Percentiles rank a stretch among this genome's conserved stretches.
Conservation (phyloP, 2,329 filamentous ascomycete genomes). For the Exophiala aquamarina region DNA sequence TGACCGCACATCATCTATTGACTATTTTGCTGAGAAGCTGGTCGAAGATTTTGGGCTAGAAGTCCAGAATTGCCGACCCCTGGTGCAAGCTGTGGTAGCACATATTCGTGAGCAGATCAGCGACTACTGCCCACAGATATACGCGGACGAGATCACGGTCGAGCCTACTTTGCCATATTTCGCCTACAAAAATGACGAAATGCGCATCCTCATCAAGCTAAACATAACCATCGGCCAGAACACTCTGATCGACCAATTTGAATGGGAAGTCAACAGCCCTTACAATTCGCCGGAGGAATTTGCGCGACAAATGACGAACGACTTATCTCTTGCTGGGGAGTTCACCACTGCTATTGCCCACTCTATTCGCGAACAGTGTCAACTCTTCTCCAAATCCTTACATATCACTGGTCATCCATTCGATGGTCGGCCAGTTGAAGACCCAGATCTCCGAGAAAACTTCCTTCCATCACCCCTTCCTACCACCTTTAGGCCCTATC, state of each 20-base stretch:
- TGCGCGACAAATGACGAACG: conserved; percentile 81
- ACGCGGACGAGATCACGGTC: conserved; percentile 82
- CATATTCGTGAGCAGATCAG: conserved; percentile 83
- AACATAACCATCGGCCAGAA: conserved; percentile 97
- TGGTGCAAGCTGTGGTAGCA: conserved; percentile 65
- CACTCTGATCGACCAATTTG: conserved; percentile 93
- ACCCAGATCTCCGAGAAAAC: conserved; percentile 80
- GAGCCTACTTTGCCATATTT: conserved; percentile 87
- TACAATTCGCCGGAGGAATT: conserved; percentile 94
- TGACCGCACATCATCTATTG: conserved; percentile 76
- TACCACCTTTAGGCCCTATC: conserved; percentile 82
- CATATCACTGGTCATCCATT: conserved; percentile 94
- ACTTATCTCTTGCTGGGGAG: conserved; percentile 88
- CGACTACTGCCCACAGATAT: conserved; percentile 91
- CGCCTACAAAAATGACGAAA: conserved; percentile 98
- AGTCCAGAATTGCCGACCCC: conserved; percentile 57
- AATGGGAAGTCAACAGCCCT: conserved; percentile 98
- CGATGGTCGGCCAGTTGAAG: conserved; percentile 88
- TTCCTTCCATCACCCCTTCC: conserved; percentile 83
- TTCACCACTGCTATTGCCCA: conserved; percentile 98
- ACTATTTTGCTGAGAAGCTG: conserved; percentile 83
- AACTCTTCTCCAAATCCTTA: conserved; percentile 89
- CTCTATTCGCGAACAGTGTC: conserved; percentile 92
- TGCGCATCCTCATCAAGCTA: conserved; percentile 92
- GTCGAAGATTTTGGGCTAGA: conserved; percentile 84